Percentiles rank a stretch among this genome's conserved stretches.
These are phyloP conservation scores for Leccinum uliginosum DNA, from an alignment of 768 basidiomycete species.

Conservation along the genomic window DNA sequence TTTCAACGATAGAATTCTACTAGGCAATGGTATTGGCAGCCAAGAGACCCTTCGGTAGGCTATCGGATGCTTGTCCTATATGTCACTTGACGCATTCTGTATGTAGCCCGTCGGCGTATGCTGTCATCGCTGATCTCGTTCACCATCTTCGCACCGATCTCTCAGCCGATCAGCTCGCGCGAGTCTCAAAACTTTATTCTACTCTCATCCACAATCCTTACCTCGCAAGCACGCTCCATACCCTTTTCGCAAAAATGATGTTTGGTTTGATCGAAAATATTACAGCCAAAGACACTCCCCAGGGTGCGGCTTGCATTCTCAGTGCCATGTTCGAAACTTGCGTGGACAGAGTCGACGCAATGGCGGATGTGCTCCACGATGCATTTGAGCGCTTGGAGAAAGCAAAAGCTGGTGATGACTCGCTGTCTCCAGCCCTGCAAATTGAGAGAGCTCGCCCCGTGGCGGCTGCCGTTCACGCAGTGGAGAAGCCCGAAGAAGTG, in stretches of 20 bases:
- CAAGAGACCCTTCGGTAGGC: constrained; percentile 78
- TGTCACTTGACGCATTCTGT: constrained; percentile 9
- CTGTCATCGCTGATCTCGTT: constrained; percentile 87
- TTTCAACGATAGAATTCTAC: constrained; percentile 83
- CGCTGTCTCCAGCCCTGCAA: constrained; percentile 50
- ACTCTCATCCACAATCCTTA: constrained; percentile 87
- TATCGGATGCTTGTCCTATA: background rate
- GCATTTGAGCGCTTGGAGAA: constrained; percentile 46
- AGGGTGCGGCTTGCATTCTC: constrained; percentile 67
- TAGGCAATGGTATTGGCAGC: constrained; percentile 80
- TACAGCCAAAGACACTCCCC: constrained; percentile 64
- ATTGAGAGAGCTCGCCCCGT: constrained; percentile 88
- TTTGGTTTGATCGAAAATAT: constrained; percentile 85
- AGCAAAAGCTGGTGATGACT: constrained; percentile 36
- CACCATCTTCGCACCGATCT: constrained; percentile 88
- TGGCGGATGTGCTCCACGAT: constrained; percentile 56
- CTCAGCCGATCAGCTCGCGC: constrained; percentile 65
- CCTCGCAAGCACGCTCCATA: constrained; percentile 75
- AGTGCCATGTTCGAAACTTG: constrained; percentile 75
- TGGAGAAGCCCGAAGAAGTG: constrained; percentile 80
- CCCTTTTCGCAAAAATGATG: constrained; percentile 89
- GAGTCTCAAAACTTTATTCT: constrained; percentile 80
- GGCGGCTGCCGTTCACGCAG: constrained; percentile 67
- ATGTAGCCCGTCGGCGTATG: constrained; percentile 76
- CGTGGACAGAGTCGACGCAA: constrained; percentile 78